Base-by-base conservation (phyloP, 805 yeast genomes). In the Yarrowia keelungensis region DNA sequence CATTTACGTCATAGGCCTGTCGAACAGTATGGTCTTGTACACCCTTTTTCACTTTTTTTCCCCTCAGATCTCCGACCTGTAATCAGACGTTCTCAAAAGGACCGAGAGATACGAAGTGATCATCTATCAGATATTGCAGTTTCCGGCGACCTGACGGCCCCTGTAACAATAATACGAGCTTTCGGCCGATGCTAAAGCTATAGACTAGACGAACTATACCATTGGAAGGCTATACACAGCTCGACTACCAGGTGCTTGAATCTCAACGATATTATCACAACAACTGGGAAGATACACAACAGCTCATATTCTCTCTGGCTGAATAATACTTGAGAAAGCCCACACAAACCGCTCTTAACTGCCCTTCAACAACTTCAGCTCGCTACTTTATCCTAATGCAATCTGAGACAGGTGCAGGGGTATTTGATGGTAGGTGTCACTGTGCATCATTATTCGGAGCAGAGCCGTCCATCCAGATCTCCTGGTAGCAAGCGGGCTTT, bases 381-480 rank as follows among this genome's bases (percentile, higher is more conserved):
- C 58, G 58, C 58, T 51, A 51, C 42, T 19, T 38, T 38, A 19
- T 51, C 58, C 58, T 16, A 51, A 51, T 51, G 32, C 58, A 51
- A 51, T 51, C 58, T 51, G 58, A 51, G 58, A 51, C 58, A 51
- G 22, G 58, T 50, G 43, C 58, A 51, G 58, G 58, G 58, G 58
- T 51, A 19, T 36, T 2, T 12, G 14, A 10, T 26, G 8, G 16
- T 36, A 10, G 35, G 35, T 9, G 50, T 42, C 46, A 42, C 35
- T 15, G 5, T 46, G 12, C 35, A 22, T 19, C 15, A 46, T 46
- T 19, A 14, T 26, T 26, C 32, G 32, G 32, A 26, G 32, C 7
- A 26, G 32, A 26, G 32, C 32, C 32, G 32, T 26, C 32, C 32
- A 5, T 26, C 32, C 32, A 26, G 32, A 26, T 26, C 32, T 26